Conservation (phyloP, 2,329 filamentous ascomycete species). For the Penicillium crustosum region DNA sequence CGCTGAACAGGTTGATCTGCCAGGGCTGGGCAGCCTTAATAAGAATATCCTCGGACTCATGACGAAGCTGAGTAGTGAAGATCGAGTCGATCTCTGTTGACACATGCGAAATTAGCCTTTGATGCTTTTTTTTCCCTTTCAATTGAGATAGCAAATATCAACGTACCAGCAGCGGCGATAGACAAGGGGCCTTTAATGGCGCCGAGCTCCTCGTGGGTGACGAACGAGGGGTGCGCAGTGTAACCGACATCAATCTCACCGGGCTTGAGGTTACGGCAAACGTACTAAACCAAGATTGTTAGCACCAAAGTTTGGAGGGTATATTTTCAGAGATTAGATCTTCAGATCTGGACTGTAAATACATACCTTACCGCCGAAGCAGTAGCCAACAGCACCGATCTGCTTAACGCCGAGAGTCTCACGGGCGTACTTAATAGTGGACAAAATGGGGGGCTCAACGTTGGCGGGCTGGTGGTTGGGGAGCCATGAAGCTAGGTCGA, state of each 20-base stretch:
- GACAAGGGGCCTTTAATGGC: constrained; percentile 67
- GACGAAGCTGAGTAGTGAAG: constrained; percentile 63
- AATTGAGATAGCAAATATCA: background rate
- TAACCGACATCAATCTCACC: constrained; percentile 68
- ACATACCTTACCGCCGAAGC: constrained; percentile 69
- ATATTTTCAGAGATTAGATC: background rate
- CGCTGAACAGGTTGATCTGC: constrained; percentile 74
- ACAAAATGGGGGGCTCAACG: constrained; percentile 56
- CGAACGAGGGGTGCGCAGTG: constrained; percentile 74
- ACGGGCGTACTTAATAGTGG: constrained; percentile 56
- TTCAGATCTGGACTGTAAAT: background rate
- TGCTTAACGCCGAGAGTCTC: constrained; percentile 57
- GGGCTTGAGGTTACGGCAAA: constrained; percentile 64
- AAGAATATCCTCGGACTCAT: constrained; percentile 65
- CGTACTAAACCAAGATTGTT: constrained; percentile 52
- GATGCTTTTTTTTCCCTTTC: background rate
- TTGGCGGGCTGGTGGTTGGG: constrained; percentile 48
- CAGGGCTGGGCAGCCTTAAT: constrained; percentile 60
- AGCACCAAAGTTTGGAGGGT: background rate
- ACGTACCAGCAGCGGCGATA: constrained; percentile 58
- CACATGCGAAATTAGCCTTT: constrained; percentile 1
- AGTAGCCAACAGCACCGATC: constrained; percentile 69
- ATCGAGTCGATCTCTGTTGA: constrained; percentile 61
- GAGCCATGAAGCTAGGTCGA: constrained; percentile 54
- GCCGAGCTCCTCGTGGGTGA: constrained; percentile 65